Evolutionary conservation across 108 stramenopile genomes (phyloP).

Genomic region (Epithemia pelagica): DNA sequence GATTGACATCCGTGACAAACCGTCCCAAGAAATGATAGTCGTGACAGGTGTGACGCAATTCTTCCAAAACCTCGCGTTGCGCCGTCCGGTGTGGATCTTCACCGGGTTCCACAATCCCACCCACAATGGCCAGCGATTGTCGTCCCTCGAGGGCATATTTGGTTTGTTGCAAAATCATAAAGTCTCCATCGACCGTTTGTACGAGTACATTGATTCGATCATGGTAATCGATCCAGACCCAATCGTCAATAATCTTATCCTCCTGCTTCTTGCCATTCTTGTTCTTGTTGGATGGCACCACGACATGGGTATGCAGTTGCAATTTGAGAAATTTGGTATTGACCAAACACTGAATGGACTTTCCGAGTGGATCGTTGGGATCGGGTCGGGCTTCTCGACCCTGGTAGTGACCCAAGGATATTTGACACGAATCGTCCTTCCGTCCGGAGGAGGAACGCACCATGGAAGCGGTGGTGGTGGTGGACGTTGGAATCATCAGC

Average conservation of each 20-base stretch:
- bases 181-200: conserved; percentile 31
- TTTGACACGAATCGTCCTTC: background rate
- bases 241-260: conserved; percentile 74
- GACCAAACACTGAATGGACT: conserved; percentile 42
- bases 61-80: conserved; percentile 62
- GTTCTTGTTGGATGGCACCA: conserved; percentile 25
- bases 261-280: too few species aligned
- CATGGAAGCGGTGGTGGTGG: too few species aligned
- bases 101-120: conserved; percentile 72
- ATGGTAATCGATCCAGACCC: conserved; percentile 86
- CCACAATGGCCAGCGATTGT: conserved; percentile 56
- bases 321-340: conserved; percentile 71
- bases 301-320: conserved; percentile 50
- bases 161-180: conserved; percentile 68
- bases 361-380: background rate
- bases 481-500: too few species aligned
- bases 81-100: conserved; percentile 56
- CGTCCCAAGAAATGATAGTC: conserved; percentile 50
- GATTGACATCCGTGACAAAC: conserved; percentile 73
- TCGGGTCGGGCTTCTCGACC: background rate
- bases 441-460: too few species aligned
- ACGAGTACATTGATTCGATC: conserved; percentile 84
- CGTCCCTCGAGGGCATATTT: conserved; percentile 70
- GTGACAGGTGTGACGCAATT: conserved; percentile 49
- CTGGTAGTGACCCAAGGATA: background rate